phyloP scores from a whole-genome alignment of 495 filamentous ascomycete species.

The Aspergillus bridgeri region DNA sequence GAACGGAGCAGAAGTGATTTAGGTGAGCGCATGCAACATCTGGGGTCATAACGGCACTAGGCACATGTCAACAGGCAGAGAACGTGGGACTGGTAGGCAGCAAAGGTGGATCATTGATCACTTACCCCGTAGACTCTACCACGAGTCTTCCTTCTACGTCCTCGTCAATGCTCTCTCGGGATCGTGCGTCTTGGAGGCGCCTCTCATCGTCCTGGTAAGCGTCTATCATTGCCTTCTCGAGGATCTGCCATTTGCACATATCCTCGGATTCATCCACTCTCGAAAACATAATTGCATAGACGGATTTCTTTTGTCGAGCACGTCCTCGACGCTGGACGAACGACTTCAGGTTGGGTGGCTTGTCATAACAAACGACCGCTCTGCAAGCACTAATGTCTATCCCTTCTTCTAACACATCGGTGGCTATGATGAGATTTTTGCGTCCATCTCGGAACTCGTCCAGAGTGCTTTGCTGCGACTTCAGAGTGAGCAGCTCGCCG shows the following conservation, averaged over 20 bases:
- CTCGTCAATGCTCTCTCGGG: constrained; percentile 47
- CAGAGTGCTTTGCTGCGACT: constrained; percentile 57
- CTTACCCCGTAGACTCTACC: constrained; percentile 53
- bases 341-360: constrained; percentile 71
- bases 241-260: constrained; percentile 51
- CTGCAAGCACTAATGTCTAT: constrained; percentile 87
- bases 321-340: constrained; percentile 88
- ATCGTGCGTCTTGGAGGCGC: constrained; percentile 38
- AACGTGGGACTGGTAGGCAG: not conserved
- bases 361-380: constrained; percentile 80
- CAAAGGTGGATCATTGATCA: constrained; percentile 1
- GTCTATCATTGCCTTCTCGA: constrained; percentile 72
- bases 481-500: constrained; percentile 55
- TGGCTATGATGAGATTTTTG: constrained; percentile 77
- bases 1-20: constrained; percentile 71
- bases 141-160: constrained; percentile 44
- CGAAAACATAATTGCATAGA: constrained; percentile 62
- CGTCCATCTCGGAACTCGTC: constrained; percentile 64
- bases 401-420: constrained; percentile 86
- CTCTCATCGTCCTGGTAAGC: constrained; percentile 70
- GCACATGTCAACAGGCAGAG: constrained; percentile 1
- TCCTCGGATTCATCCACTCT: constrained; percentile 32
- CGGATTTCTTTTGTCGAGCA: constrained; percentile 69
- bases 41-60: constrained; percentile 70
- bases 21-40: constrained; percentile 72